phyloP scores from a whole-genome alignment of 2,329 filamentous ascomycete genomes.

The Xylaria arbuscula region DNA sequence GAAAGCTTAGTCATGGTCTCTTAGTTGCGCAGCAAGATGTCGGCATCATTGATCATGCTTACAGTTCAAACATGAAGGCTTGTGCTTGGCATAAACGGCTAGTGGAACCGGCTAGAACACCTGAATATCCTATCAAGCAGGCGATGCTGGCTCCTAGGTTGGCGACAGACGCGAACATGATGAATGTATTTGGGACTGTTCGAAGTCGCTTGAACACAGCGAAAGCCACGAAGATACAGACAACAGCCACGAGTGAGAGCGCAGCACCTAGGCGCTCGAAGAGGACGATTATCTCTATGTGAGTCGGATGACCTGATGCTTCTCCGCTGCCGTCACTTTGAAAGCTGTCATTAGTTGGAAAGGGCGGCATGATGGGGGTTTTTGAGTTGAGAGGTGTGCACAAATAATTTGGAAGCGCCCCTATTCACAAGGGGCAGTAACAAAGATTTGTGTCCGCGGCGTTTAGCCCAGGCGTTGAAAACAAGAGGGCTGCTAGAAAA shows the following conservation, averaged over 20 bases:
- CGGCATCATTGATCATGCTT: conserved; percentile 51
- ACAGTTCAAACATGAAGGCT: conserved; percentile 74
- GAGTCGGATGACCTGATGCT: conserved; percentile 39
- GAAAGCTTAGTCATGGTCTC: conserved; percentile 24
- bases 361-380: conserved; percentile 24
- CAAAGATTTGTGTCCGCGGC: neutral
- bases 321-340: neutral
- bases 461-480: neutral
- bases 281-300: conserved; percentile 54
- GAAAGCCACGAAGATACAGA: conserved; percentile 65
- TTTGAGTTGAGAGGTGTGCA: neutral
- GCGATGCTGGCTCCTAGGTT: conserved; percentile 71
- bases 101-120: conserved; percentile 64
- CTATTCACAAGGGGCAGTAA: neutral
- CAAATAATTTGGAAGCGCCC: neutral
- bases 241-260: conserved; percentile 63
- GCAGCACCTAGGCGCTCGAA: conserved; percentile 66
- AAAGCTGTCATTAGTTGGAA: neutral
- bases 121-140: conserved; percentile 76
- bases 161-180: conserved; percentile 69
- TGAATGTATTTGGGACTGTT: conserved; percentile 71
- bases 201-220: conserved; percentile 62
- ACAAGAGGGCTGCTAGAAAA: neutral
- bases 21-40: neutral
- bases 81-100: conserved; percentile 71